Percentiles rank a stretch among this genome's conserved stretches.
Conservation (phyloP, 108 stramenopile genomes). For the Poteriospumella lacustris region DNA sequence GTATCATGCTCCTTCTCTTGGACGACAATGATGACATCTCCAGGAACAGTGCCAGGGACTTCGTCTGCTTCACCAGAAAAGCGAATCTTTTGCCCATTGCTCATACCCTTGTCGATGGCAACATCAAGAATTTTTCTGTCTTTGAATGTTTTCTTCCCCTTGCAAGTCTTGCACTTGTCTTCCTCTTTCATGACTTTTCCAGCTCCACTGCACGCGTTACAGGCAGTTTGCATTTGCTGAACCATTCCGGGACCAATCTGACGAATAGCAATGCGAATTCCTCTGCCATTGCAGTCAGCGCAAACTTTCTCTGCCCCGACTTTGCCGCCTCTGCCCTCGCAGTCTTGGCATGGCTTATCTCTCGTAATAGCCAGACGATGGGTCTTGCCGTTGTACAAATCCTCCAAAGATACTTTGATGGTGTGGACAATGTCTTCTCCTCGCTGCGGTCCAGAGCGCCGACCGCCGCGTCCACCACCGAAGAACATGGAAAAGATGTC, state of each 20-base stretch:
- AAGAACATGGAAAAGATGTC: constrained; percentile 94
- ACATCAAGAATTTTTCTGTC: constrained; percentile 92
- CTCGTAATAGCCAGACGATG: constrained; percentile 87
- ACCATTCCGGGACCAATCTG: constrained; percentile 96
- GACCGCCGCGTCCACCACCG: constrained; percentile 67
- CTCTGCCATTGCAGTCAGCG: constrained; percentile 72
- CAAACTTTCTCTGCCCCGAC: constrained; percentile 49
- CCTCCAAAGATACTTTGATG: constrained; percentile 85
- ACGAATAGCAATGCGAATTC: constrained; percentile 66
- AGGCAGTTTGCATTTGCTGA: constrained; percentile 79
- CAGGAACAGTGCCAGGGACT: constrained; percentile 86
- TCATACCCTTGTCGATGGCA: constrained; percentile 89
- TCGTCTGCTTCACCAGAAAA: constrained; percentile 93
- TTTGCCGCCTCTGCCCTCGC: constrained; percentile 70
- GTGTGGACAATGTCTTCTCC: constrained; percentile 88
- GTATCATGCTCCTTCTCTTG: constrained; percentile 90
- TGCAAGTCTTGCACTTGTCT: constrained; percentile 49
- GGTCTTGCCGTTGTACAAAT: constrained; percentile 97
- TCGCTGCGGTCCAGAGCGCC: constrained; percentile 58
- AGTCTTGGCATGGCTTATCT: constrained; percentile 55
- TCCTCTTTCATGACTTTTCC: constrained; percentile 64
- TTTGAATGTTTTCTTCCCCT: constrained; percentile 54
- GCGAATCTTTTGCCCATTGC: constrained; percentile 80
- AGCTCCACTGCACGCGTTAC: constrained; percentile 69
- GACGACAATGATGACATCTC: constrained; percentile 91